Conservation (phyloP, 371 early-diverging fungal species). For the Paraphysoderma sedebokerense region DNA sequence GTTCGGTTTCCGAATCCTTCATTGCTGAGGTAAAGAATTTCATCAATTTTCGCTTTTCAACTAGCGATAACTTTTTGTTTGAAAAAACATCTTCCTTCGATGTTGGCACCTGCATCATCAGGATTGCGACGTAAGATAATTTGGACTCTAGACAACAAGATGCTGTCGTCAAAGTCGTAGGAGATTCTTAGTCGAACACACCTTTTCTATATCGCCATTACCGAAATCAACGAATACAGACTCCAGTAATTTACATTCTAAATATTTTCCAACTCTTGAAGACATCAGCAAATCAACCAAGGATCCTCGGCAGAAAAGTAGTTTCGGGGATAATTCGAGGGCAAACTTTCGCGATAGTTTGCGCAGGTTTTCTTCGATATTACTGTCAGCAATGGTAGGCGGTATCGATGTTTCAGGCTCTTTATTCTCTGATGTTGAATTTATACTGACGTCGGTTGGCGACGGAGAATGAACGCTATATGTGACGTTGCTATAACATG, state of each 20-base stretch:
- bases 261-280: conserved; percentile 65
- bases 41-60: conserved; percentile 82
- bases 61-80: conserved; percentile 43
- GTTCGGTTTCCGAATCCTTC: conserved; percentile 7
- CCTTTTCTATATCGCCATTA: conserved; percentile 8
- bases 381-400: neutral
- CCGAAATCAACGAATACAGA: conserved; percentile 35
- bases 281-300: conserved; percentile 56
- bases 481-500: neutral
- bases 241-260: conserved; percentile 75
- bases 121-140: neutral
- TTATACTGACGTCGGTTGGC: no score
- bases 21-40: conserved; percentile 56
- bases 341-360: conserved; percentile 38
- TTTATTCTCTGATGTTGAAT: no score
- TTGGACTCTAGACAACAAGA: neutral
- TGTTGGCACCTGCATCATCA: conserved; percentile 46
- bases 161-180: neutral
- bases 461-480: neutral
- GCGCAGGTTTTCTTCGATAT: neutral
- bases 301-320: conserved; percentile 48
- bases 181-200: conserved; percentile 2
- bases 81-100: conserved; percentile 86
- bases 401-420: neutral
- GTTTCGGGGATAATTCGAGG: conserved; percentile 63